Evolutionary conservation across 345 rosid genomes (phyloP).

Genomic region (Lepidium sativum): DNA sequence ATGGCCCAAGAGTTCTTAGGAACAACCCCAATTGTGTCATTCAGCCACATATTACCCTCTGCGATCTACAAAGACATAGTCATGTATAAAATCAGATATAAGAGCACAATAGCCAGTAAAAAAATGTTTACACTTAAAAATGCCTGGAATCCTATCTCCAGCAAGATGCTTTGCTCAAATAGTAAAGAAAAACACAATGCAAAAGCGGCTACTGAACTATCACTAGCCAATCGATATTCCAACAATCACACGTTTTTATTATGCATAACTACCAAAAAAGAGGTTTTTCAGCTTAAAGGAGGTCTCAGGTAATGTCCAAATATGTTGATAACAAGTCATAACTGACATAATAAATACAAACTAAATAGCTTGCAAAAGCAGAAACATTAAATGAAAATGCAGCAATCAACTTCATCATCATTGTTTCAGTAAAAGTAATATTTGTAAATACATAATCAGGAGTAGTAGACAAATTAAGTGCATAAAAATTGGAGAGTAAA

Average conservation of each 20-base stretch:
- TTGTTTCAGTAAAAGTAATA: neutral
- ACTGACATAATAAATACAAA: slow-evolving; percentile 3
- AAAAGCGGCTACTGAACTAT: neutral
- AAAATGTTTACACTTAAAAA: neutral
- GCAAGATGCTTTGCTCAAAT: neutral
- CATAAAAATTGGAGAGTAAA: neutral
- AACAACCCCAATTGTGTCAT: slow-evolving; percentile 78
- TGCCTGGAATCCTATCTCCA: neutral
- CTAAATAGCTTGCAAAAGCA: neutral
- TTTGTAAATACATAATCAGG: neutral
- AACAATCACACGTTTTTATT: neutral
- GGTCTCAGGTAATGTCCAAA: neutral
- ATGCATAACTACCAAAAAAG: neutral
- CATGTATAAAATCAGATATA: neutral
- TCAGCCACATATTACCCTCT: slow-evolving; percentile 95
- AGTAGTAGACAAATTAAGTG: neutral
- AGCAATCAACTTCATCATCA: neutral
- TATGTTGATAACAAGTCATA: neutral
- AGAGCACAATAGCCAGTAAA: neutral
- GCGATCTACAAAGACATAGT: slow-evolving; percentile 45
- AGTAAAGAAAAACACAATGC: neutral
- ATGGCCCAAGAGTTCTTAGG: slow-evolving; percentile 98
- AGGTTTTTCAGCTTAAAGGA: neutral
- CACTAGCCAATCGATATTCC: neutral
- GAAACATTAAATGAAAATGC: neutral